Base-by-base conservation (phyloP, 2,329 filamentous ascomycete species). In the Drechslerella coelobrocha region DNA sequence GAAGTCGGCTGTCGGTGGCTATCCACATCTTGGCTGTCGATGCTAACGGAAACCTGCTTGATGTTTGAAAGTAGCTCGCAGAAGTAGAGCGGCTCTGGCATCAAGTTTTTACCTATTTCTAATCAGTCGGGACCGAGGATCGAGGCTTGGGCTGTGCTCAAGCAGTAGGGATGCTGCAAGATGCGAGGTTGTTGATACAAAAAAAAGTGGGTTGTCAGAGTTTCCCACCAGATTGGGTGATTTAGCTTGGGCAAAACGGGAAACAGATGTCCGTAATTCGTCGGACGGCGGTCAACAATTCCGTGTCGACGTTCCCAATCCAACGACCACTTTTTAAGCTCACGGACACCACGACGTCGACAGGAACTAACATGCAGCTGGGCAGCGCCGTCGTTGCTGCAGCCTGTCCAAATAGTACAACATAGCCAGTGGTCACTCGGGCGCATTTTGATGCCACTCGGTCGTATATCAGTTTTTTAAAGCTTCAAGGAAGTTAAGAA, bases 51-150 rank as follows among this genome's bases (percentile, higher is more conserved):
- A 39, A 89, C 81, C 76, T 88, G 86, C 43, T 84, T 82, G 73
- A 89, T 87, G 68, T 88, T 88, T 26, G 83, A 80, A 1, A 89
- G 82, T 1, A 88, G 81, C 78, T 89, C 87, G 61, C 52, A 60
- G 29, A 68, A 75, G 61, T 61, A 73, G 14, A 65, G 37, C 60
- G 61, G 37, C 59, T 66, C 60, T 51, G 72, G 72, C 54, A 66
- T 66, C 55, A 65, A 61, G 66, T 47, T 37, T 71, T 41, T 47
- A 4, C 14, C 19, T 14, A 14, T 60, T 53, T 39, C 19, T 14
- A 14, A 54, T 53, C 27, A 10, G 29, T 43, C 6, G 12, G 29
- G 43, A 48, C 17, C 23, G 65, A 41, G 10, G 29, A 24, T 51
- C 37, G n/a, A 31, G 37, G 29, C 51, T 57, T 41, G 54, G 27